Evolutionary conservation across 768 basidiomycete species (phyloP), one percentile per base, ranked within the genome.

Genomic region (Hygrocybe coccinea): DNA sequence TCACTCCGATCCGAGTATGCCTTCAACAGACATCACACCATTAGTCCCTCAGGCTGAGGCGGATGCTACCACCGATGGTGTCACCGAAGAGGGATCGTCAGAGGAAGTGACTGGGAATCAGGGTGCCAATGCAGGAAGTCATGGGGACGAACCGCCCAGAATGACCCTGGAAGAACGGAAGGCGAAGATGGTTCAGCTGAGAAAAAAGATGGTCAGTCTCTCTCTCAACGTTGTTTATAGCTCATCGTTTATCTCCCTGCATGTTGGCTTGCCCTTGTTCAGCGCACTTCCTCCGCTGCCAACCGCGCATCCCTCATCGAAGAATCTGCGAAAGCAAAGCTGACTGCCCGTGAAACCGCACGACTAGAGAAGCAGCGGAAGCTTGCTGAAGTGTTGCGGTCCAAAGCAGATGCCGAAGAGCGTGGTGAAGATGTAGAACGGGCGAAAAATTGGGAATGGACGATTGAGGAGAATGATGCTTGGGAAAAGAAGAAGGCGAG

Each of bases 401-500:
- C 82, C 56, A 93, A 94, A 71, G 85, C 87, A 2, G 90, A 95
- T 59, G 93, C 93, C 1, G 89, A 91, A 69, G 94, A 92, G 51
- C 77, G 81, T 0, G 95, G 94, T n/a, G 91, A 93, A 68, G 95
- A 97, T 66, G 76, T 91, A 5, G 91, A 95, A 68, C 74, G 94
- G 58, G 81, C 83, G 66, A 92, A 91, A 79, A 92, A 93, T 65
- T 97, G 93, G 93, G 90, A 92, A 63, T 94, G 89, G 76, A 89
- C 89, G 24, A 84, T 97, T 55, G 92, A 97, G 72, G 92, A 97
- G 71, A 95, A 94, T 65, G 93, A 98, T 58, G 78, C 84, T 55
- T 99, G 97, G 97, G 94, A 97, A 75, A 89, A 89, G 78, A 92
- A 94, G 69, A 69, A 82, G 61, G 86, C 84, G 22, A 74, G 86